A percentile compares a stretch with the other conserved stretches of the same genome.
Conservation (phyloP, 371 early-diverging fungal genomes). For the Apophysomyces trapeziformis region DNA sequence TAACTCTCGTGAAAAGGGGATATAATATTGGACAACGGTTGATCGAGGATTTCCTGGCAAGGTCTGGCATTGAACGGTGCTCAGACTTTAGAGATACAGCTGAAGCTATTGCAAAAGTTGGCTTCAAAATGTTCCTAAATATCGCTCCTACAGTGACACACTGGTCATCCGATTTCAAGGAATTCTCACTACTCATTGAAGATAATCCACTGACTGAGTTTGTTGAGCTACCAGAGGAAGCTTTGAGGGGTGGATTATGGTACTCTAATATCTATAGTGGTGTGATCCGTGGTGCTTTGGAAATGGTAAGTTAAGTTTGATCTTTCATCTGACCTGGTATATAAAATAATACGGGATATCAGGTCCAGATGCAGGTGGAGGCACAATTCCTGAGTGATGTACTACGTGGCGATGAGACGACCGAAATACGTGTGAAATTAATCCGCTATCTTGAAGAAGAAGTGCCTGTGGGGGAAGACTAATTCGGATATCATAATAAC, state of each 20-base stretch:
- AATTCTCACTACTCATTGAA: conserved; percentile 89
- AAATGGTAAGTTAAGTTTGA: conserved; percentile 72
- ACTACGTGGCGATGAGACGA: conserved; percentile 87
- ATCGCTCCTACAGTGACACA: conserved; percentile 82
- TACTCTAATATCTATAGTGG: conserved; percentile 96
- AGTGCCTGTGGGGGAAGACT: conserved; percentile 94
- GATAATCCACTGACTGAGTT: conserved; percentile 96
- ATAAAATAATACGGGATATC: conserved; percentile 1
- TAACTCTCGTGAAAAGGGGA: conserved; percentile 67
- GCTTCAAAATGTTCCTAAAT: conserved; percentile 96
- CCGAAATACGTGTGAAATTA: conserved; percentile 90
- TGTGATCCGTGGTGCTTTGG: conserved; percentile 91
- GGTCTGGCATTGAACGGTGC: conserved; percentile 83
- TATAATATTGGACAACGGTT: conserved; percentile 96
- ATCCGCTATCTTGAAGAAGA: conserved; percentile 93
- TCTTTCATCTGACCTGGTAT: background rate
- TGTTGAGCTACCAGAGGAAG: conserved; percentile 83
- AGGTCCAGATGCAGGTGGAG: conserved; percentile 92
- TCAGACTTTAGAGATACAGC: conserved; percentile 90
- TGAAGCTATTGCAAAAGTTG: conserved; percentile 93
- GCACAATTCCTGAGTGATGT: conserved; percentile 82
- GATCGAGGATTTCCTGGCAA: conserved; percentile 95
- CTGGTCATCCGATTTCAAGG: conserved; percentile 82
- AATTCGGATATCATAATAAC: conserved; percentile 18
- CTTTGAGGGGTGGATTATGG: conserved; percentile 85